Conservation (phyloP, 2,329 filamentous ascomycete species). For the Elsinoe australis region DNA sequence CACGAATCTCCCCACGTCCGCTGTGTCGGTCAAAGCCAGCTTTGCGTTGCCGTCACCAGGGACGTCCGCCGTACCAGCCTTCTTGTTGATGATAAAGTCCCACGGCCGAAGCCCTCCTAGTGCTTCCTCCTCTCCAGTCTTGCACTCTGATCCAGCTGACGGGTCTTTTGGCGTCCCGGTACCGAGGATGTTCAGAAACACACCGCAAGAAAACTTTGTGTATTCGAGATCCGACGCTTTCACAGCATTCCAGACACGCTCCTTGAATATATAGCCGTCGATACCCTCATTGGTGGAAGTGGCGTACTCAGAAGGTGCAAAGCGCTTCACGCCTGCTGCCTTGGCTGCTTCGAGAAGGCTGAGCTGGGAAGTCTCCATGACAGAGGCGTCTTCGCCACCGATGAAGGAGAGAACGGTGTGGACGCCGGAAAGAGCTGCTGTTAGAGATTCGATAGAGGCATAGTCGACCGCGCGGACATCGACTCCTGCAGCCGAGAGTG, state of each 20-base stretch:
- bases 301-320: slow-evolving; percentile 53
- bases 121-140: slow-evolving; percentile 27
- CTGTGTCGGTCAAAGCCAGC: slow-evolving; percentile 43
- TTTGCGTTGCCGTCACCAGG: slow-evolving; percentile 42
- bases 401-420: slow-evolving; percentile 29
- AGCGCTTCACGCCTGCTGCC: slow-evolving; percentile 52
- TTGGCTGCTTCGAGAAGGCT: slow-evolving; percentile 50
- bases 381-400: slow-evolving; percentile 19
- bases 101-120: slow-evolving; percentile 31
- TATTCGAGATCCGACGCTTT: slow-evolving; percentile 23
- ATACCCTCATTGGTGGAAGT: slow-evolving; percentile 23
- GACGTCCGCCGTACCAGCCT: slow-evolving; percentile 40
- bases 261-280: slow-evolving; percentile 25
- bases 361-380: slow-evolving; percentile 34
- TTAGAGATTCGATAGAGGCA: slow-evolving; percentile 22
- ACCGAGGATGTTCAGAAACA: slow-evolving; percentile 27
- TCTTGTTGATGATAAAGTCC: slow-evolving; percentile 40
- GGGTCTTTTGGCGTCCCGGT: slow-evolving; percentile 26
- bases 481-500: slow-evolving; percentile 21
- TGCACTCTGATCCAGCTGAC: slow-evolving; percentile 19
- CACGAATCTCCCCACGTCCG: slow-evolving; percentile 44
- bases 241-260: slow-evolving; percentile 24
- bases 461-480: slow-evolving; percentile 27
- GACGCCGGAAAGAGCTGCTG: slow-evolving; percentile 23
- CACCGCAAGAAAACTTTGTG: slow-evolving; percentile 25